Percentiles rank a stretch among this genome's conserved stretches.
These are phyloP conservation scores for Scenedesmus sp. DNA, from an alignment of 163 green algal genomes.

Conservation along the genomic window DNA sequence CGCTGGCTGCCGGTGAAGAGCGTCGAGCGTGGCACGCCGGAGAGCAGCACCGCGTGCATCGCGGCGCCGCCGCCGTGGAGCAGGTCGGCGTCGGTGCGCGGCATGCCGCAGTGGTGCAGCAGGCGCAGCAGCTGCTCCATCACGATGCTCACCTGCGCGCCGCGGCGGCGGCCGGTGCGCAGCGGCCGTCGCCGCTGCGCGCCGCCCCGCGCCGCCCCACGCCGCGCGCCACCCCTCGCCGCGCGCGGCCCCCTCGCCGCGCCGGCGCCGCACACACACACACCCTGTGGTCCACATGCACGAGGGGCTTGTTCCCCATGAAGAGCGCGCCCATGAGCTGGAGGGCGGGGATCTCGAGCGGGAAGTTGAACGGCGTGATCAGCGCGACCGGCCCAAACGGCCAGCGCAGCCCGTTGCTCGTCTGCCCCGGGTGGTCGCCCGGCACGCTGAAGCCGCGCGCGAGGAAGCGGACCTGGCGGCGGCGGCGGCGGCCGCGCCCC, in stretches of 20 bases:
- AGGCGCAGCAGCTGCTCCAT: conserved; percentile 95
- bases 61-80: conserved; percentile 76
- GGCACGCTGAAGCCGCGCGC: conserved; percentile 87
- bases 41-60: conserved; percentile 76
- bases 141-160: conserved; percentile 87
- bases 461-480: conserved; percentile 90
- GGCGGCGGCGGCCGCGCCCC: too few species aligned
- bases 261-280: conserved; percentile 4
- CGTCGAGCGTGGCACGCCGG: conserved; percentile 84
- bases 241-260: background rate
- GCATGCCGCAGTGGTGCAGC: conserved; percentile 93
- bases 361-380: conserved; percentile 99
- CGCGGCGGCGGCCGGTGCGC: too few species aligned
- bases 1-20: conserved; percentile 93
- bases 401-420: conserved; percentile 88
- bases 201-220: too few species aligned
- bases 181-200: too few species aligned
- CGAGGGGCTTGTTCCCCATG: conserved; percentile 98
- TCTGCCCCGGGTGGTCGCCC: conserved; percentile 94
- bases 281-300: conserved; percentile 93
- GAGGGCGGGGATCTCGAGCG: conserved; percentile 97
- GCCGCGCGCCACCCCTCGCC: too few species aligned
- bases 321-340: conserved; percentile 96
- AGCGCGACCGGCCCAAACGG: conserved; percentile 93
- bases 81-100: conserved; percentile 88